Conservation (phyloP, 1,284 basidiomycete species). For the Exsudoporus floridanus region DNA sequence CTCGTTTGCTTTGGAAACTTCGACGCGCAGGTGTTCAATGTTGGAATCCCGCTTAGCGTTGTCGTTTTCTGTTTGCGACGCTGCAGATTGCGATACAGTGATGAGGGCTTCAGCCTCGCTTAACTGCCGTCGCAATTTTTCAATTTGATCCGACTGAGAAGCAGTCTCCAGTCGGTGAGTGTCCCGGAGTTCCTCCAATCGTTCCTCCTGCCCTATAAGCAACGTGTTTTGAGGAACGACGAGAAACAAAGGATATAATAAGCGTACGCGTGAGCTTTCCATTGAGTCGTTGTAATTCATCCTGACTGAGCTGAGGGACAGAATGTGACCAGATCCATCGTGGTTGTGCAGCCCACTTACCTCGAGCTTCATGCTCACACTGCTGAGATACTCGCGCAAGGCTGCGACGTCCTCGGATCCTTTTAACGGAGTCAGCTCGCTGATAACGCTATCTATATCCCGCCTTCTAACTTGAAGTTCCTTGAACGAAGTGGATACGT, state of each 20-base stretch:
- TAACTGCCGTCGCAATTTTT: conserved; percentile 67
- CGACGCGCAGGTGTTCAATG: conserved; percentile 55
- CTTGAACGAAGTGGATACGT: conserved; percentile 76
- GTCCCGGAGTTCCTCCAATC: conserved; percentile 80
- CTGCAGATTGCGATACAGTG: conserved; percentile 51
- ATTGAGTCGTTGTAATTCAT: conserved; percentile 72
- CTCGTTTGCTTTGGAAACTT: conserved; percentile 61
- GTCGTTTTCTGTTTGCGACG: conserved; percentile 47
- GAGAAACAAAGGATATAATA: not conserved
- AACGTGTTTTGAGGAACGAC: conserved; percentile 3
- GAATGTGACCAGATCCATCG: not conserved
- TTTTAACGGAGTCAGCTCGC: conserved; percentile 73
- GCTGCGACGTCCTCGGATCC: conserved; percentile 64
- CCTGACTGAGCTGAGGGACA: conserved; percentile 55
- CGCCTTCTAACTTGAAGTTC: conserved; percentile 67
- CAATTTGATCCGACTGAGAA: conserved; percentile 74
- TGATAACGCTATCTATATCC: conserved; percentile 69
- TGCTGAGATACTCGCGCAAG: conserved; percentile 72
- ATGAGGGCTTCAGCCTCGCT: conserved; percentile 68
- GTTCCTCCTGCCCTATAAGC: conserved; percentile 73
- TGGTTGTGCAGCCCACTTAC: conserved; percentile 40
- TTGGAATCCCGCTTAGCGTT: conserved; percentile 51
- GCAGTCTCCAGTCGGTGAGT: conserved; percentile 75
- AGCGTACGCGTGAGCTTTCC: conserved; percentile 65
- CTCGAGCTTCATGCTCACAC: conserved; percentile 66